These are phyloP conservation scores for Colletotrichum ledebouriae DNA, from an alignment of 2,329 filamentous ascomycete genomes.

Conservation along the genomic window DNA sequence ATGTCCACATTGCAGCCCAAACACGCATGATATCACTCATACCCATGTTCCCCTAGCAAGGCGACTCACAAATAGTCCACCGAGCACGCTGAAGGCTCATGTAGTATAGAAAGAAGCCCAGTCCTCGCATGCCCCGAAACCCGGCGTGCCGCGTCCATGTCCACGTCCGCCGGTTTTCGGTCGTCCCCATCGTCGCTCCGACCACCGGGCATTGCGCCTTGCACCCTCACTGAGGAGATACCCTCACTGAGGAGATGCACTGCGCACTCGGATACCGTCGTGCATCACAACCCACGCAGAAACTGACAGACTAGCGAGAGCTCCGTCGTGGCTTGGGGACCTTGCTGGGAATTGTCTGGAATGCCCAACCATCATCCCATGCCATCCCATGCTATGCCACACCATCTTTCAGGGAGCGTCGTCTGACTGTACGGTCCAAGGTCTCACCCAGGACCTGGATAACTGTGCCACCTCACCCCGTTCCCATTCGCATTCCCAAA, in stretches of 20 bases:
- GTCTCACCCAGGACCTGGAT: constrained; percentile 30
- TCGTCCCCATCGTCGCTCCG: constrained; percentile 41
- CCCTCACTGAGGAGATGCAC: constrained; percentile 15
- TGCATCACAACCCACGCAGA: neutral
- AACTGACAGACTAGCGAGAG: constrained; percentile 2
- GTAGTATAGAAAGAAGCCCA: constrained; percentile 1
- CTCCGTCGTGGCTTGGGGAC: constrained; percentile 19
- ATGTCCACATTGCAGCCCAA: constrained; percentile 23
- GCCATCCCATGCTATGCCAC: constrained; percentile 1
- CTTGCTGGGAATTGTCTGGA: constrained; percentile 1
- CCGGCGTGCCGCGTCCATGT: constrained; percentile 38
- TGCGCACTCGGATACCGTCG: constrained; percentile 1
- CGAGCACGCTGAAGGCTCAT: no score
- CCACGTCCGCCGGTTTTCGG: constrained; percentile 42
- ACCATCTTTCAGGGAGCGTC: constrained; percentile 9
- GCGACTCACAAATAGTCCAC: no score
- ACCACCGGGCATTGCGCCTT: constrained; percentile 40
- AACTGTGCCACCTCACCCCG: constrained; percentile 24
- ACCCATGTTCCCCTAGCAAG: constrained; percentile 4
- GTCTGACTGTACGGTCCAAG: constrained; percentile 23
- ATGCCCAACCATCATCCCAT: constrained; percentile 5
- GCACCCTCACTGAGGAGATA: constrained; percentile 15
- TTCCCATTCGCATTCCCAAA: constrained; percentile 20
- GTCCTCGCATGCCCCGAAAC: constrained; percentile 41
- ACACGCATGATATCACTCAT: constrained; percentile 22